These are phyloP conservation scores for Sphaerulina musiva DNA, from an alignment of 2,329 filamentous ascomycete genomes.

Conservation along the genomic window DNA sequence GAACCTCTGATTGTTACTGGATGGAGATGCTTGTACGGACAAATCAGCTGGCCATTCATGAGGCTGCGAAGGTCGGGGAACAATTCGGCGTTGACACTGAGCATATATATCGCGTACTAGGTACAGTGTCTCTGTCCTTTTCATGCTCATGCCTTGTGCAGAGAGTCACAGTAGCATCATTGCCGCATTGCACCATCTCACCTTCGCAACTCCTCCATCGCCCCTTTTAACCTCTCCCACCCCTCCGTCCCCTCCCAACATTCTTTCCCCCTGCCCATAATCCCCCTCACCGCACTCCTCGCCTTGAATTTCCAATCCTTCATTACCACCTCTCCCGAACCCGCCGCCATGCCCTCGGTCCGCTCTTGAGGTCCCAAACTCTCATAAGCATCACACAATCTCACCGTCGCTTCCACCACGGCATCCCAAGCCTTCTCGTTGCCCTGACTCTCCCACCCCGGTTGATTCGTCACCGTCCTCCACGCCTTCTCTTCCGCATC, in stretches of 20 bases:
- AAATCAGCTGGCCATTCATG: not conserved
- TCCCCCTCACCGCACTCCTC: conserved; percentile 71
- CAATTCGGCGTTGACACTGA: too few species aligned
- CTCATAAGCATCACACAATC: conserved; percentile 76
- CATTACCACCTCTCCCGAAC: conserved; percentile 57
- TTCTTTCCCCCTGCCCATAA: conserved; percentile 75
- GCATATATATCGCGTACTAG: too few species aligned
- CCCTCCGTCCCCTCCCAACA: conserved; percentile 71
- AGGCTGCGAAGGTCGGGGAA: not conserved
- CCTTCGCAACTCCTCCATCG: conserved; percentile 28
- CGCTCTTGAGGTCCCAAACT: conserved; percentile 52
- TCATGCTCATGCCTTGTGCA: too few species aligned
- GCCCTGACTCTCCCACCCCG: conserved; percentile 48
- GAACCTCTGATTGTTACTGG: not conserved
- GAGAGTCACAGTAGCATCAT: too few species aligned
- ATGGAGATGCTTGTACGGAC: not conserved
- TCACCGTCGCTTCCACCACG: conserved; percentile 71
- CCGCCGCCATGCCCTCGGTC: conserved; percentile 47
- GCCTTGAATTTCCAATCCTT: conserved; percentile 85
- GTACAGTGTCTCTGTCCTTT: too few species aligned
- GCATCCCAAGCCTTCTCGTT: conserved; percentile 60
- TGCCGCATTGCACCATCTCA: too few species aligned
- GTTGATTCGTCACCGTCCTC: conserved; percentile 60
- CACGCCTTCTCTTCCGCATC: conserved; percentile 86
- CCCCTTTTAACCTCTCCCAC: conserved; percentile 56